A percentile compares a stretch with the other conserved stretches of the same genome.
These are phyloP conservation scores for Beauveria sp. DNA, from an alignment of 2,329 filamentous ascomycete genomes.

Conservation along the genomic window DNA sequence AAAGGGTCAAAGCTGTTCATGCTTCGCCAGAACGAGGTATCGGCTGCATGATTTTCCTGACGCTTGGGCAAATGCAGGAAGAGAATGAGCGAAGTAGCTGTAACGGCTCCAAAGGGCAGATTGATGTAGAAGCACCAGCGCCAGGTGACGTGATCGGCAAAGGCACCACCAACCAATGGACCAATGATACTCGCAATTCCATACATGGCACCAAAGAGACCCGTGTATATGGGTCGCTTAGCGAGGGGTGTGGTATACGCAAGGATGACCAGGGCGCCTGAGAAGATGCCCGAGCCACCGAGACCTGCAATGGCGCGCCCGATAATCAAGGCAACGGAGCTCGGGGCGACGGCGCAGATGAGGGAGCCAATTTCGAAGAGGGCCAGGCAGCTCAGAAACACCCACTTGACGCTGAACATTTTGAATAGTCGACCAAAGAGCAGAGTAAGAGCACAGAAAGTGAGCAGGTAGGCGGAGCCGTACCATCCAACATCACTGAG, in stretches of 20 bases:
- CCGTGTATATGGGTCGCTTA: conserved; percentile 25
- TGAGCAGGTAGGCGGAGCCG: conserved; percentile 34
- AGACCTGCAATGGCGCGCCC: conserved; percentile 14
- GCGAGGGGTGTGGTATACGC: too few relatives aligned
- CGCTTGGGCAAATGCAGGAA: conserved; percentile 3
- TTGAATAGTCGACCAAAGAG: conserved; percentile 31
- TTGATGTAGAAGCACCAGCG: conserved; percentile 22
- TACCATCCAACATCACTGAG: conserved; percentile 45
- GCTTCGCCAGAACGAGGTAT: too few relatives aligned
- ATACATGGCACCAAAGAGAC: conserved; percentile 28
- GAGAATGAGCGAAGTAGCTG: conserved; percentile 20
- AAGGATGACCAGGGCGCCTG: conserved; percentile 13
- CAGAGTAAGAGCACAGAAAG: conserved; percentile 27
- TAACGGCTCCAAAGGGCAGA: conserved; percentile 19
- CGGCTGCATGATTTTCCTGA: neutral
- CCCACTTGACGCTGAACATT: conserved; percentile 36
- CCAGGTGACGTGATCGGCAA: neutral
- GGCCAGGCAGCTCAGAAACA: conserved; percentile 34
- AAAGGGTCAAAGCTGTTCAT: neutral
- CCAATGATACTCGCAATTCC: conserved; percentile 24
- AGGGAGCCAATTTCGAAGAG: conserved; percentile 23
- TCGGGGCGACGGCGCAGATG: conserved; percentile 13
- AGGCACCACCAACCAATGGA: conserved; percentile 11
- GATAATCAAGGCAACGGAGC: conserved; percentile 13
- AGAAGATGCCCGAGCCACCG: conserved; percentile 13